phyloP scores from a whole-genome alignment of 306 rosid genomes.

The Prosopis cineraria region DNA sequence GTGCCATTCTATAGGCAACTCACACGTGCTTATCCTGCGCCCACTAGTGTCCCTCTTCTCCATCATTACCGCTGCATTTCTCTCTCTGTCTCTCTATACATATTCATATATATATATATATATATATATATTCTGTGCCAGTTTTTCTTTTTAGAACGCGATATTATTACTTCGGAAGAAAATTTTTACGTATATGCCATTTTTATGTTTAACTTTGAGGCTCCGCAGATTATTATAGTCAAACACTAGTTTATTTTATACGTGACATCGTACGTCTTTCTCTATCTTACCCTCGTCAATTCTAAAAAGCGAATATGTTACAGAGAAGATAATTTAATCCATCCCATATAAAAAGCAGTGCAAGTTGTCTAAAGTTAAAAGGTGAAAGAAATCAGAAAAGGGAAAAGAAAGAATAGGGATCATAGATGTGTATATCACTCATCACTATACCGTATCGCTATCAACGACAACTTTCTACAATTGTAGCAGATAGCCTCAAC shows the following conservation, averaged over 20 bases:
- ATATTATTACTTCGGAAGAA: not conserved
- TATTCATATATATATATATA: too few species aligned
- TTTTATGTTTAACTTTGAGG: conserved; percentile 30
- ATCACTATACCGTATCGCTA: conserved; percentile 1
- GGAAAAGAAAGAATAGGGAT: conserved; percentile 14
- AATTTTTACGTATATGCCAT: not conserved
- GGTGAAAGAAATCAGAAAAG: not conserved
- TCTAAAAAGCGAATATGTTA: conserved; percentile 35
- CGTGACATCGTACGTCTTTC: conserved; percentile 35
- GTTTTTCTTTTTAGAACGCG: not conserved
- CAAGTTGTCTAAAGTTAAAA: not conserved
- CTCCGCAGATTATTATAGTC: conserved; percentile 41
- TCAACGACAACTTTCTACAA: conserved; percentile 23
- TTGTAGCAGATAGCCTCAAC: conserved; percentile 10
- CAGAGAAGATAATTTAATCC: conserved; percentile 14
- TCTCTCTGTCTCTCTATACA: not conserved
- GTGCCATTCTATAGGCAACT: conserved; percentile 64
- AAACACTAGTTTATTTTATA: conserved; percentile 52
- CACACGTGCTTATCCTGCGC: conserved; percentile 88
- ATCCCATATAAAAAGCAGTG: not conserved
- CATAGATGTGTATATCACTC: not conserved
- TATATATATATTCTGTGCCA: not conserved
- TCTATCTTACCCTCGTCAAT: not conserved
- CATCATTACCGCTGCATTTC: conserved; percentile 59
- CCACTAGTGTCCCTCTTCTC: conserved; percentile 45